Base-by-base conservation (phyloP, 352 stramenopile genomes). In the Pythium aquatile region DNA sequence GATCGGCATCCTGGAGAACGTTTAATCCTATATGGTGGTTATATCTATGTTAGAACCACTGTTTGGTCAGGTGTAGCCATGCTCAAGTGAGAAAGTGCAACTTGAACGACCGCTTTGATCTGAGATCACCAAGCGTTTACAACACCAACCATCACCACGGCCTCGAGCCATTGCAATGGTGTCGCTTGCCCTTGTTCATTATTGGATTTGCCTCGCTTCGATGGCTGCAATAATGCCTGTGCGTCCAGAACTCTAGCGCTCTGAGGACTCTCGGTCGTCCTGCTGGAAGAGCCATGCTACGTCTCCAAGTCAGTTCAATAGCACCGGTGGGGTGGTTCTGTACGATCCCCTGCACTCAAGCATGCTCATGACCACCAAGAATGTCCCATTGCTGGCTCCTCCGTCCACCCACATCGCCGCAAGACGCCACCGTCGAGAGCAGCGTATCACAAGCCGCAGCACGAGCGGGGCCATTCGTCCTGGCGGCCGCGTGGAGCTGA, bases 391-490 rank as follows among this genome's bases (percentile, higher is more conserved):
- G 39, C 37, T 28, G n/a, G 54, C 29, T 14, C 54, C 48, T 9
- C 26, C 26, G 3, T 26, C 48, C 10, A 33, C 24, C 1, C 47
- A 54, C 47, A 26, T 16, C 0, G 47, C 47, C 7, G 47, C 47
- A 26, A 26, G 24, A 26, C 20, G 20, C 8, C 32, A 54, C 47
- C 47, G 47, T 20, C 24, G 32, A 30, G 47, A 54, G 26, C 47
- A 54, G 11, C 47, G 47, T 2, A 2, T 47, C 11, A 20, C 40
- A 28, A 10, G 55, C 1, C 55, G 48, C 48, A 39, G 24, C 24
- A 33, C 55, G 20, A 35, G 7, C 32, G 64, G 64, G 16, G 56
- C 64, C 11, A 47, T 70, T 33, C 56, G 64, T 17, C 56, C 56
- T 6, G 56, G 64, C 10, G 57, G 64, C 0, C 28, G 24, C 1